Conservation (phyloP, 306 rosid genomes). For the Inga laurina region DNA sequence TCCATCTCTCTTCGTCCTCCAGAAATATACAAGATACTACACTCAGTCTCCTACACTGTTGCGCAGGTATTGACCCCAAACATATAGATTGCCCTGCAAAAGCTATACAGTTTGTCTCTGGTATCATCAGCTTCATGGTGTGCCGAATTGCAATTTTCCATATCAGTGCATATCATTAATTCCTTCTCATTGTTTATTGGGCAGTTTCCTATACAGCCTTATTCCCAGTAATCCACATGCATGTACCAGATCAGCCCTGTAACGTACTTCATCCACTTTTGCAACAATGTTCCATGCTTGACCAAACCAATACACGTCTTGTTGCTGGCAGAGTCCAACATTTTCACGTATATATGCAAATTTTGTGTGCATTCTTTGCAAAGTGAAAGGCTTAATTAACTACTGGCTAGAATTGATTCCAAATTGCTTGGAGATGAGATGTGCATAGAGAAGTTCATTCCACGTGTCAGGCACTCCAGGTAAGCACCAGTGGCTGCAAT, state of each 20-base stretch:
- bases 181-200: neutral
- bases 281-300: neutral
- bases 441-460: conserved; percentile 81
- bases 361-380: conserved; percentile 28
- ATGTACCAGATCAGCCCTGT: conserved; percentile 80
- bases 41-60: neutral
- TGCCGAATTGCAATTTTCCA: neutral
- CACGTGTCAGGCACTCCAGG: conserved; percentile 98
- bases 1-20: neutral
- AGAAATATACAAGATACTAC: neutral
- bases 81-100: neutral
- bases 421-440: conserved; percentile 59
- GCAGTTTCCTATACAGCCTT: neutral
- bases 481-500: conserved; percentile 98
- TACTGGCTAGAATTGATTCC: conserved; percentile 19
- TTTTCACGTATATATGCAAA: conserved; percentile 69
- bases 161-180: neutral
- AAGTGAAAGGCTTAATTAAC: neutral
- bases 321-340: conserved; percentile 60
- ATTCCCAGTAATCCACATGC: conserved; percentile 81
- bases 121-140: neutral
- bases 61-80: neutral
- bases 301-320: neutral
- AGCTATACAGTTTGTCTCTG: neutral
- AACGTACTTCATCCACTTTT: conserved; percentile 30